Base-by-base conservation (phyloP, 176 grass and related monocot genomes). In the Areca catechu region DNA sequence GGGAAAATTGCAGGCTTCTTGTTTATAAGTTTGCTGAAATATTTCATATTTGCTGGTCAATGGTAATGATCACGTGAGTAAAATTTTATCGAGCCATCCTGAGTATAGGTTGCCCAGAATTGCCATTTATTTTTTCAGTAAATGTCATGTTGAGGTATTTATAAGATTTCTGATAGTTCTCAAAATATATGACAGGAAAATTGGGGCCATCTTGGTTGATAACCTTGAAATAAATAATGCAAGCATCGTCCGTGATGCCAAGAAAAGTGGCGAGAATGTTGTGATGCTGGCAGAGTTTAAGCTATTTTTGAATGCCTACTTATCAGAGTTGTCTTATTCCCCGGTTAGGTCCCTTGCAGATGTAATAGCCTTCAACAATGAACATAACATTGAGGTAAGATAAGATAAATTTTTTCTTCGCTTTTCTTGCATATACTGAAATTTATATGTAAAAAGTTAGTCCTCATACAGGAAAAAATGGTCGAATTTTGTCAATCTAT, bases 251-350 rank as follows among this genome's bases (percentile, higher is more conserved):
- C 58, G 64, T 21, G 83, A 92, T 37, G 25, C 18, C 3, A 65
- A 49, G 24, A 50, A 72, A 43, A 92, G 76, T 18, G 83, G 88
- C 0, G 79, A 92, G 52, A 14, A 10, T 0, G 19, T 65, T 34
- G 79, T 25, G 6, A 19, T 92, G 53, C 3, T 53, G 7, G 69
- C 83, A 19, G 88, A 92, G 83, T 87, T 86, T 67, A 87, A 92
- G 67, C 4, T 70, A 23, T 19, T 54, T 66, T 9, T 94, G 9
- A 81, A 88, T 17, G 49, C 51, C 0, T 94, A 88, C 24, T 22
- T 88, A 48, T 79, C 74, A 1, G 49, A 81, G 9, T 67, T 94
- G 23, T 16, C 71, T 0, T 51, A 19, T 16, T 81, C 84, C 15
- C 84, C 84, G 1, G 77, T 94, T 3, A 66, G 20, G 4, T 88